Evolutionary conservation across 495 filamentous ascomycete genomes (phyloP), one percentile per base, ranked within the genome.

Genomic region (Pyrenula aspistea): DNA sequence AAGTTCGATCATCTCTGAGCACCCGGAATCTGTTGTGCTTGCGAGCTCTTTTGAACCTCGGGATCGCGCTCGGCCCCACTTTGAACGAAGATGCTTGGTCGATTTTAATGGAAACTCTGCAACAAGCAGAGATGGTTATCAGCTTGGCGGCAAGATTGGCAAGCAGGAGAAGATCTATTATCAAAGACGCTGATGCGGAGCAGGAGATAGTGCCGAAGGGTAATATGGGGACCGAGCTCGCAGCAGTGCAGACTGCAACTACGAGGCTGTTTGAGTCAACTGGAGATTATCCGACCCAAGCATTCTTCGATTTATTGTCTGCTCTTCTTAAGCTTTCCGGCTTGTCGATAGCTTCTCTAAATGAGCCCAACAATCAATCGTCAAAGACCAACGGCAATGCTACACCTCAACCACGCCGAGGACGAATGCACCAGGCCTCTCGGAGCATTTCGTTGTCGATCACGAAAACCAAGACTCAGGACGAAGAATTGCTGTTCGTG

Each of bases 11-110:
- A 12, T 81, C 81, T 12, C 75, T 98, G 25, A 94, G 86, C 63
- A 91, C 89, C 12, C 80, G 93, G 11, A 96, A 98, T 65, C 75
- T 98, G 0, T 71, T 96, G 10, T 96, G 92, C 62, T 72, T 98
- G 24, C 77, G 93, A 62, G 93, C 93, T 53, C 76, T 97, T 12
- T 74, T 98, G 2, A 96, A 98, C 61, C 72, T 98, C 12, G 93
- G 94, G 2, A 98, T 97, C 65, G 94, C 93, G 47, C 72, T 98
- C 4, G 93, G 93, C 0, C 89, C 93, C 3, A 92, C 88, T 2
- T 73, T 98, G 19, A 85, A 86, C 25, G 68, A 73, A 60, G 75
- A 77, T 19, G 87, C 91, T 22, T 97, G 92, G 89, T 82, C 82
- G 1, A 96, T 98, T 55, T 72, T 97, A 20, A 73, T 97, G 1